Conservation (phyloP, 2,329 filamentous ascomycete genomes). For the Proliferodiscus dingleyae region DNA sequence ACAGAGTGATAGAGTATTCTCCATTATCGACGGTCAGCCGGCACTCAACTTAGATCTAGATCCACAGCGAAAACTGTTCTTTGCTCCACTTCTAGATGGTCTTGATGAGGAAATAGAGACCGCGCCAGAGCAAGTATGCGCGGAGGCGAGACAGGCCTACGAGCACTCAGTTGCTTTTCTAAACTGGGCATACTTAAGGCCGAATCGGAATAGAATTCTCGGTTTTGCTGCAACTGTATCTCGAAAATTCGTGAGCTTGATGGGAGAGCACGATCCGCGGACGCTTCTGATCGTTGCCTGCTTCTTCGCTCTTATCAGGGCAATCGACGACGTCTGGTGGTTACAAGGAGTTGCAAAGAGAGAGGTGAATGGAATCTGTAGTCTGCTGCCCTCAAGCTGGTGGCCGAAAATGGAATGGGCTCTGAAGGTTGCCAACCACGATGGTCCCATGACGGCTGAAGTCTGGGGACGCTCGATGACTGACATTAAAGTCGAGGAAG, state of each 20-base stretch:
- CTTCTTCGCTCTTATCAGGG: constrained; percentile 29
- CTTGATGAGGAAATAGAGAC: constrained; percentile 50
- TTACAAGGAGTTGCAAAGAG: constrained; percentile 60
- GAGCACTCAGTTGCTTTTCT: constrained; percentile 60
- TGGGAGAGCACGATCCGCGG: constrained; percentile 49
- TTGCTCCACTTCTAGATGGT: constrained; percentile 54
- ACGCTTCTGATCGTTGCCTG: constrained; percentile 27
- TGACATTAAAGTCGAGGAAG: constrained; percentile 9
- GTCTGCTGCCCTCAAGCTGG: constrained; percentile 27
- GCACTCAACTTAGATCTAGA: constrained; percentile 56
- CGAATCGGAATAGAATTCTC: constrained; percentile 53
- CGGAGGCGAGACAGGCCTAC: constrained; percentile 49
- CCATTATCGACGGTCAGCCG: constrained; percentile 60
- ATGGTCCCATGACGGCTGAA: constrained; percentile 26
- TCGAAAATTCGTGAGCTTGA: constrained; percentile 54
- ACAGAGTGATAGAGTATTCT: constrained; percentile 50
- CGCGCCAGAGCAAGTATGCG: constrained; percentile 18
- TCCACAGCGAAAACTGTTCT: constrained; percentile 50
- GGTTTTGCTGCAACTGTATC: constrained; percentile 62
- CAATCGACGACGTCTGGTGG: constrained; percentile 52
- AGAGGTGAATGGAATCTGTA: constrained; percentile 53
- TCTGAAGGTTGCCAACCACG: constrained; percentile 25
- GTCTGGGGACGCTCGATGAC: constrained; percentile 23
- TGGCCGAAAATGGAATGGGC: constrained; percentile 31
- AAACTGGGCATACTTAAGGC: constrained; percentile 61